Conservation (phyloP, 2,329 filamentous ascomycete species). For the Penicillium sp. region DNA sequence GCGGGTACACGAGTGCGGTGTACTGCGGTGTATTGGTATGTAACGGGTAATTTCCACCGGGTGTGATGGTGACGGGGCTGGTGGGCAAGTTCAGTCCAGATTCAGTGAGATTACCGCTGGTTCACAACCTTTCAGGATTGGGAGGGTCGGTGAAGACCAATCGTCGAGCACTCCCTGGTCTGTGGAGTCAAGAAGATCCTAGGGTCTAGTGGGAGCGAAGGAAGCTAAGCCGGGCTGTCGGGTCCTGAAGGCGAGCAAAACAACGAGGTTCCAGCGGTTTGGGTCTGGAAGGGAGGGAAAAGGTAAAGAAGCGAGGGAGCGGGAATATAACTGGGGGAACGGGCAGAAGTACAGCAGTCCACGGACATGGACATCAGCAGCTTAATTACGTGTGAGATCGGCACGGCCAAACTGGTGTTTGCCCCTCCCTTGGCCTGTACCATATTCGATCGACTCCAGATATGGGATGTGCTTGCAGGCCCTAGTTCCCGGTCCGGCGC, state of each 20-base stretch:
- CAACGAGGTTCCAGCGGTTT: conserved; percentile 7
- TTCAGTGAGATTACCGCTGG: neutral
- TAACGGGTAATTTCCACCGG: neutral
- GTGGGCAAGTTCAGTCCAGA: neutral
- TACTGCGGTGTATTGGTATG: neutral
- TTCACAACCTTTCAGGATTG: too few relatives aligned
- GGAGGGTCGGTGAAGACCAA: neutral
- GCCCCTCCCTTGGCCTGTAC: conserved; percentile 21
- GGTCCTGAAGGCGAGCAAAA: conserved; percentile 14
- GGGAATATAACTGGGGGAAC: conserved; percentile 9
- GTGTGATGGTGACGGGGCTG: neutral
- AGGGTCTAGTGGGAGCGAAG: conserved; percentile 1
- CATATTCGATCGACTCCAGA: neutral
- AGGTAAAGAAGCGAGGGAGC: conserved; percentile 5
- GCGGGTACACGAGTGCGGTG: neutral
- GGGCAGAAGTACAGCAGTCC: neutral
- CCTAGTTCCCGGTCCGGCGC: neutral
- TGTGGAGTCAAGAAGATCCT: neutral
- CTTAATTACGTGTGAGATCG: conserved; percentile 14
- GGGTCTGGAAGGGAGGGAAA: conserved; percentile 6
- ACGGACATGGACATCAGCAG: conserved; percentile 2
- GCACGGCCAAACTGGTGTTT: conserved; percentile 12
- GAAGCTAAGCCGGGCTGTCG: conserved; percentile 21
- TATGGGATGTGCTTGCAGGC: neutral
- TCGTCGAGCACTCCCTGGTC: neutral